Conservation (phyloP, 1,139 yeast genomes). For the Geotrichum klebahnii region DNA sequence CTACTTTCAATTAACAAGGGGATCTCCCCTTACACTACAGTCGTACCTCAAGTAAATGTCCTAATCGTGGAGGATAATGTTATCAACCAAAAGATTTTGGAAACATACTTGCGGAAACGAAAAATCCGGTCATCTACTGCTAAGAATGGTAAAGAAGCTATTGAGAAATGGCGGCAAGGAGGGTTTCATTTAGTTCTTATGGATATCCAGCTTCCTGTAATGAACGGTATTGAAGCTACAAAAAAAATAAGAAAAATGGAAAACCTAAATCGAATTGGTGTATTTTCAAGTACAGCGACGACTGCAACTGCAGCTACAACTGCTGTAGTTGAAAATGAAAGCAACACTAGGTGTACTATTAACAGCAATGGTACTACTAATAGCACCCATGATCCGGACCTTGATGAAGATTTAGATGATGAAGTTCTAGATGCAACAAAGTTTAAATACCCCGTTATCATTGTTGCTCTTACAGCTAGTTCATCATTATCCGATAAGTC, state of each 20-base stretch:
- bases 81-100: constrained; percentile 87
- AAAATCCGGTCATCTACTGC: constrained; percentile 83
- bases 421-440: constrained; percentile 55
- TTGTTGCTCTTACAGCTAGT: constrained; percentile 92
- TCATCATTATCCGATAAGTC: constrained; percentile 83
- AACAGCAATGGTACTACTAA: neutral
- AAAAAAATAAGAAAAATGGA: constrained; percentile 83
- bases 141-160: constrained; percentile 86
- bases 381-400: neutral
- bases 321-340: neutral
- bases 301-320: too few relatives aligned
- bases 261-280: constrained; percentile 75
- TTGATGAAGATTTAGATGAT: too few relatives aligned
- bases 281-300: constrained; percentile 58
- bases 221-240: constrained; percentile 91
- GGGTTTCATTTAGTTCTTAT: constrained; percentile 87
- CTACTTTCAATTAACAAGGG: constrained; percentile 20
- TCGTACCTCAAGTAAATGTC: constrained; percentile 74
- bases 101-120: constrained; percentile 83
- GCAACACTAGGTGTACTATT: too few relatives aligned
- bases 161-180: constrained; percentile 87
- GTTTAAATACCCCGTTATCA: constrained; percentile 87
- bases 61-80: constrained; percentile 94
- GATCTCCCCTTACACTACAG: constrained; percentile 20
- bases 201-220: constrained; percentile 93